These are phyloP conservation scores for Citeromyces hawaiiensis DNA, from an alignment of 1,139 yeast species.

Conservation along the genomic window DNA sequence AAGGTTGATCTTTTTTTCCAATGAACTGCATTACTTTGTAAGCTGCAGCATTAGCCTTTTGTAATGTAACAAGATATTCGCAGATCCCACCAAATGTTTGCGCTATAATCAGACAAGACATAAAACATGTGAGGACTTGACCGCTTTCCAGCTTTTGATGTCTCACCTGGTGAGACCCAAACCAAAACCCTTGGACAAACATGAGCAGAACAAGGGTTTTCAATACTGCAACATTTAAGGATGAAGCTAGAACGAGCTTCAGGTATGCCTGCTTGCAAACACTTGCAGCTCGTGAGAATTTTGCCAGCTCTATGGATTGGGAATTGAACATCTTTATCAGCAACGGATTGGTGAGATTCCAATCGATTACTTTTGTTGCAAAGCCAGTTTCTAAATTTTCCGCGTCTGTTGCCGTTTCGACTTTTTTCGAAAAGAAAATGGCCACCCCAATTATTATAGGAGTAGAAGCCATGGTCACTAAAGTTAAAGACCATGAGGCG, in stretches of 20 bases:
- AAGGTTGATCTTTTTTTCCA: slow-evolving; percentile 6
- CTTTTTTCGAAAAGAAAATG: slow-evolving; percentile 33
- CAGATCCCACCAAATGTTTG: slow-evolving; percentile 38
- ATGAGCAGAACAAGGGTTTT: slow-evolving; percentile 49
- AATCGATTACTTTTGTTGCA: slow-evolving; percentile 52
- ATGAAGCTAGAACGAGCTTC: slow-evolving; percentile 30
- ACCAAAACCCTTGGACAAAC: slow-evolving; percentile 91
- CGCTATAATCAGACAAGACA: slow-evolving; percentile 65
- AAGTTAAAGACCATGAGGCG: slow-evolving; percentile 75
- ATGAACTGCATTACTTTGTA: slow-evolving; percentile 21
- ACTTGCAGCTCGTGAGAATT: slow-evolving; percentile 25
- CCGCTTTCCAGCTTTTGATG: slow-evolving; percentile 36
- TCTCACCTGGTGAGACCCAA: slow-evolving; percentile 57
- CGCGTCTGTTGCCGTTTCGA: slow-evolving; percentile 31
- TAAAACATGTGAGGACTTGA: slow-evolving; percentile 69
- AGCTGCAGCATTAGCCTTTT: slow-evolving; percentile 54
- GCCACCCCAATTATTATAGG: slow-evolving; percentile 52
- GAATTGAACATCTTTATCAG: slow-evolving; percentile 55
- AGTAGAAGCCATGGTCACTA: slow-evolving; percentile 55
- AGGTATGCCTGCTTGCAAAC: slow-evolving; percentile 34
- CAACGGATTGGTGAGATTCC: slow-evolving; percentile 51
- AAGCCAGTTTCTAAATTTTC: slow-evolving; percentile 45
- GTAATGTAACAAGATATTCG: slow-evolving; percentile 38
- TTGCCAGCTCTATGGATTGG: slow-evolving; percentile 32
- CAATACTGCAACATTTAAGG: slow-evolving; percentile 45